Percentiles rank a stretch among this genome's conserved stretches.
These are phyloP conservation scores for Xylariaceae sp. DNA, from an alignment of 2,329 filamentous ascomycete genomes.

Conservation along the genomic window DNA sequence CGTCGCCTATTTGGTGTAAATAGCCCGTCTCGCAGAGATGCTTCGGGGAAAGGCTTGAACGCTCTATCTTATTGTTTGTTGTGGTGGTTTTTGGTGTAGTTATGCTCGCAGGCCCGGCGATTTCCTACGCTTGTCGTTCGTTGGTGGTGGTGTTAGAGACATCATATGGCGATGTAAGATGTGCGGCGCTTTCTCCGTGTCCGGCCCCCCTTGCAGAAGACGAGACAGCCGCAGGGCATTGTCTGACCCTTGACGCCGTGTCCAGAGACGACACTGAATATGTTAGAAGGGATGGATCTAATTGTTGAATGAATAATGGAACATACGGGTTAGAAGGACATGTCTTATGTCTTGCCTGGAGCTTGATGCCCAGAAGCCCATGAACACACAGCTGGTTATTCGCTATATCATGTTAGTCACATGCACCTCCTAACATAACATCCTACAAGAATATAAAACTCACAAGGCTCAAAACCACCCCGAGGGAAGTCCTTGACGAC, in stretches of 20 bases:
- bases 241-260: slow-evolving; percentile 13
- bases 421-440: background rate
- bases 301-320: background rate
- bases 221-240: slow-evolving; percentile 16
- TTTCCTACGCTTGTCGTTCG: too few species aligned
- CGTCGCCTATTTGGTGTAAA: background rate
- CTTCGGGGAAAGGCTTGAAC: background rate
- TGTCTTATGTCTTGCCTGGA: slow-evolving; percentile 13
- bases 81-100: too few species aligned
- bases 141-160: background rate
- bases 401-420: slow-evolving; percentile 11
- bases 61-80: slow-evolving; percentile 1
- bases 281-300: background rate
- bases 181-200: slow-evolving; percentile 12
- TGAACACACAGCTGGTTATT: slow-evolving; percentile 24
- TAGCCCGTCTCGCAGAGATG: background rate
- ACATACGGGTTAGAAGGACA: slow-evolving; percentile 16
- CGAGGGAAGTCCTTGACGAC: slow-evolving; percentile 20
- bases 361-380: slow-evolving; percentile 18
- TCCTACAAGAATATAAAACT: background rate
- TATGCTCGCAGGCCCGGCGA: too few species aligned
- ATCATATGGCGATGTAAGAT: slow-evolving; percentile 20
- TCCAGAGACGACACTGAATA: slow-evolving; percentile 4
- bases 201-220: slow-evolving; percentile 13
- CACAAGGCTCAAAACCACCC: slow-evolving; percentile 22